phyloP scores from a whole-genome alignment of 1,139 yeast genomes.

The Candida sp. region DNA sequence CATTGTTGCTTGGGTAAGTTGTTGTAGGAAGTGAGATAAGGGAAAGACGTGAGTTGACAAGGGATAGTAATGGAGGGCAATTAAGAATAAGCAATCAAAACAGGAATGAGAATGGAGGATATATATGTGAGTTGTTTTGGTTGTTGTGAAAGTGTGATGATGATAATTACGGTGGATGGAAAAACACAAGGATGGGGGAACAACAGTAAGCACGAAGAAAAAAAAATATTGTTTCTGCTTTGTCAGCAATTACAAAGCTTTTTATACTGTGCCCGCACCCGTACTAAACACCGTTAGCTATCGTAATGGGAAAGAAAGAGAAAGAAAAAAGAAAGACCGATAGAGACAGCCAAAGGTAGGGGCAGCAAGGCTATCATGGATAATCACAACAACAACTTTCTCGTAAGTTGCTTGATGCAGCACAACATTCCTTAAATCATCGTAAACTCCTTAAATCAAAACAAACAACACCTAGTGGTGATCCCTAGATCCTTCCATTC shows the following conservation, averaged over 20 bases:
- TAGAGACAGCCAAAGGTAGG: too few species aligned
- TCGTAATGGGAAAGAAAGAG: neutral
- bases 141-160: neutral
- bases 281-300: neutral
- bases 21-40: neutral
- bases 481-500: too few species aligned
- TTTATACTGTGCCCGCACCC: neutral
- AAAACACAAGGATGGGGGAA: neutral
- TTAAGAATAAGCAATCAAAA: too few species aligned
- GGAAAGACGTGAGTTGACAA: neutral
- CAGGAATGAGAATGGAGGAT: too few species aligned
- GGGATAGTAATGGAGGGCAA: too few species aligned
- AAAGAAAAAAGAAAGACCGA: neutral
- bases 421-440: too few species aligned
- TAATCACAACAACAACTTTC: too few species aligned
- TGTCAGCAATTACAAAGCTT: slow-evolving; percentile 1
- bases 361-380: too few species aligned
- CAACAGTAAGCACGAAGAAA: neutral
- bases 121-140: neutral
- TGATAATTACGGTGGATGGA: neutral
- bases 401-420: neutral
- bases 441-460: neutral
- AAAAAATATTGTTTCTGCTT: neutral
- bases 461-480: neutral
- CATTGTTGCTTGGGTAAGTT: neutral